A percentile compares a stretch with the other conserved stretches of the same genome.
Evolutionary conservation across 78 protist genomes (phyloP).

Genomic region (Ministeria vibrans): DNA sequence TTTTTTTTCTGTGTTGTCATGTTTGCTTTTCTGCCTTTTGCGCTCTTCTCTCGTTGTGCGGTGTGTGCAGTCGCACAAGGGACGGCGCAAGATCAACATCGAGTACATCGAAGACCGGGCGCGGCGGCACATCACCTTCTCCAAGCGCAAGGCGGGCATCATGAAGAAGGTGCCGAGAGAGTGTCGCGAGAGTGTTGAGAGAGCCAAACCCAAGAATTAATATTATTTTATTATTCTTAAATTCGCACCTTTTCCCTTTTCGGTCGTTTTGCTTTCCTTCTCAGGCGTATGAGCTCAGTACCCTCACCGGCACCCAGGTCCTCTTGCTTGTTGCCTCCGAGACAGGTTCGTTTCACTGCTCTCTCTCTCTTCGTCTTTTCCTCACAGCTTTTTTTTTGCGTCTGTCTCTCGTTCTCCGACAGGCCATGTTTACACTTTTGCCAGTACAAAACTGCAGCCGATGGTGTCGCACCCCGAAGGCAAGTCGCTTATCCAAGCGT

Average conservation of each 20-base stretch:
- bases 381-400: too few relatives aligned
- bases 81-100: constrained; percentile 79
- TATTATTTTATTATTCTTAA: too few relatives aligned
- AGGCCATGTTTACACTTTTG: constrained; percentile 90
- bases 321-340: constrained; percentile 83
- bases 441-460: constrained; percentile 91
- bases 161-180: constrained; percentile 55
- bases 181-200: background rate
- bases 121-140: constrained; percentile 84
- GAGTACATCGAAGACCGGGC: constrained; percentile 77
- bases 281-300: constrained; percentile 70
- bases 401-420: too few relatives aligned
- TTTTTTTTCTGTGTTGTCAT: too few relatives aligned
- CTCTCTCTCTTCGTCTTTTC: too few relatives aligned
- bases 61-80: constrained; percentile 36
- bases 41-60: too few relatives aligned
- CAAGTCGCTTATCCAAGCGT: constrained; percentile 34
- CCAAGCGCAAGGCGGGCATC: constrained; percentile 73
- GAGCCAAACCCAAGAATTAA: too few relatives aligned
- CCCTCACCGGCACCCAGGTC: constrained; percentile 89
- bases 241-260: background rate
- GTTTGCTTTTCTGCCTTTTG: too few relatives aligned
- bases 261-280: background rate
- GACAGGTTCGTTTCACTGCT: too few relatives aligned
- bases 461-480: constrained; percentile 69